Evolutionary conservation across 192 early-diverging fungal species (phyloP).

Genomic region (Gigaspora rosea): DNA sequence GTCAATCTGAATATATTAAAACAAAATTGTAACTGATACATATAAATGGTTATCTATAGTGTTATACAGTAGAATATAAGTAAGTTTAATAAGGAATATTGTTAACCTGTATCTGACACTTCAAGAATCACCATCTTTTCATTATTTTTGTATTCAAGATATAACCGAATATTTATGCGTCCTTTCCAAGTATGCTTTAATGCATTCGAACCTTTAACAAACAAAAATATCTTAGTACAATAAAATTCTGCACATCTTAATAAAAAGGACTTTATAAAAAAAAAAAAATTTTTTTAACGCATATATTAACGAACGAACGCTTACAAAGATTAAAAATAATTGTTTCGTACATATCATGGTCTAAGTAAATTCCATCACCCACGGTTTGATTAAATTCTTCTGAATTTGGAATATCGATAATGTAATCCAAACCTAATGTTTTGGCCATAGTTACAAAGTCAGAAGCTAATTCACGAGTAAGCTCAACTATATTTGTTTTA

Average conservation of each 20-base stretch:
- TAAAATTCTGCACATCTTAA: not conserved
- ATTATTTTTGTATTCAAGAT: slow-evolving; percentile 41
- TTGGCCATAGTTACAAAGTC: slow-evolving; percentile 58
- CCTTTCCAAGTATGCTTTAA: slow-evolving; percentile 53
- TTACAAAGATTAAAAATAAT: slow-evolving; percentile 59
- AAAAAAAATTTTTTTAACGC: not conserved
- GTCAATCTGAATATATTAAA: not conserved
- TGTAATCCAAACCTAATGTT: slow-evolving; percentile 46
- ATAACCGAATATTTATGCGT: slow-evolving; percentile 50
- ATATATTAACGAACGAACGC: not conserved
- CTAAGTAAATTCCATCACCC: slow-evolving; percentile 43
- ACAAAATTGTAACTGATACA: no score
- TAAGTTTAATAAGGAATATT: not conserved
- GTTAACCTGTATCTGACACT: slow-evolving; percentile 36
- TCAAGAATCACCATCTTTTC: slow-evolving; percentile 38
- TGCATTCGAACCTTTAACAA: slow-evolving; percentile 36
- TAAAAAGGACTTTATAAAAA: not conserved
- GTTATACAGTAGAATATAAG: no score
- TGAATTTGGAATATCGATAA: slow-evolving; percentile 34
- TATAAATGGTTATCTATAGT: not conserved
- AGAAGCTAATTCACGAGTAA: slow-evolving; percentile 51
- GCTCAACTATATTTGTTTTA: slow-evolving; percentile 45
- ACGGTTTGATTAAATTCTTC: not conserved
- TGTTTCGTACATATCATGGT: slow-evolving; percentile 64
- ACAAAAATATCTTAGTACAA: no score